Percentiles rank a stretch among this genome's conserved stretches.
Conservation (phyloP, 106 monocot genomes). For the Posidonia australis region DNA sequence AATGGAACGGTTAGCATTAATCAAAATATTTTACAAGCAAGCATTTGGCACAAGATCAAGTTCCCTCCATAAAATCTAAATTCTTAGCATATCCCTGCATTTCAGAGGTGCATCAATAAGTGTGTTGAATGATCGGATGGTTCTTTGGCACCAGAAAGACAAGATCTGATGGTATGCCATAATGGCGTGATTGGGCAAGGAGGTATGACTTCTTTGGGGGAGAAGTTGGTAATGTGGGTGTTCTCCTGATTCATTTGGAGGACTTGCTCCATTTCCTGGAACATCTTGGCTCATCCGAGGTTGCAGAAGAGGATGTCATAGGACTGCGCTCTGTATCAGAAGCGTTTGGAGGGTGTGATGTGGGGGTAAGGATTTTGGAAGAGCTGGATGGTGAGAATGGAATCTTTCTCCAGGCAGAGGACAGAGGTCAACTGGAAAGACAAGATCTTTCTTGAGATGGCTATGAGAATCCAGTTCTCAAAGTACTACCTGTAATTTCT, state of each 20-base stretch:
- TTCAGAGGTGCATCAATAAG: conserved; percentile 38
- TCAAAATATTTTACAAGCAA: conserved; percentile 31
- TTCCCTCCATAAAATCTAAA: conserved; percentile 15
- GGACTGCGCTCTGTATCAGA: conserved; percentile 42
- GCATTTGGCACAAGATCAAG: conserved; percentile 31
- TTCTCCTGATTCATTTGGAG: conserved; percentile 30
- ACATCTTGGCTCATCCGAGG: conserved; percentile 48
- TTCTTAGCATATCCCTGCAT: conserved; percentile 12
- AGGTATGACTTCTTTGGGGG: conserved; percentile 47
- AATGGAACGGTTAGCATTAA: neutral
- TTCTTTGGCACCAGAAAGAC: conserved; percentile 30
- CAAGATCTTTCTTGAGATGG: conserved; percentile 25
- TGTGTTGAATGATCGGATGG: conserved; percentile 52
- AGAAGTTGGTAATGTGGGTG: conserved; percentile 20
- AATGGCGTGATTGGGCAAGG: conserved; percentile 28
- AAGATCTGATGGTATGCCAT: conserved; percentile 36
- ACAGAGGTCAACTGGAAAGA: conserved; percentile 59
- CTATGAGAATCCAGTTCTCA: neutral
- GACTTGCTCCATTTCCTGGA: conserved; percentile 55
- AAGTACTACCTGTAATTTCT: no score
- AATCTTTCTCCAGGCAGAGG: conserved; percentile 52
- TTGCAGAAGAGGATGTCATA: conserved; percentile 74
- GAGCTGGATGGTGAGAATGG: conserved; percentile 37
- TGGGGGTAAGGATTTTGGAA: conserved; percentile 32
- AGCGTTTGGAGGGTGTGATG: conserved; percentile 15